phyloP scores from a whole-genome alignment of 345 rosid genomes.

The Eucalyptus marginata region DNA sequence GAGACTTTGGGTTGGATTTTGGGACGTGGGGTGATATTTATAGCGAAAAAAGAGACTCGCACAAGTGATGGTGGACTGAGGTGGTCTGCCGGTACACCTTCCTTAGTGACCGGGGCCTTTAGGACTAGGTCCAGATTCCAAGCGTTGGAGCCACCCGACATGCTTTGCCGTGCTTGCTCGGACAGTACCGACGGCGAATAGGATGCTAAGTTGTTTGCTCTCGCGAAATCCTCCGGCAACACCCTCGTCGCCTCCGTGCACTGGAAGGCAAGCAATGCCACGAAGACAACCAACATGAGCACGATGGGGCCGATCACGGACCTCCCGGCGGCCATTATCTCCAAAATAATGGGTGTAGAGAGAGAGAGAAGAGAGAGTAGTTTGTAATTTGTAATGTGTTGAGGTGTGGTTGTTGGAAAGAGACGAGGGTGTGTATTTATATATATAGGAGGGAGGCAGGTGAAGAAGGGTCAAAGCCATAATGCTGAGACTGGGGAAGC shows the following conservation, averaged over 20 bases:
- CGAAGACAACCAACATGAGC: background rate
- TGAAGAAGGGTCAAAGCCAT: background rate
- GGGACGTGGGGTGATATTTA: background rate
- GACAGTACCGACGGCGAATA: slow-evolving; percentile 1
- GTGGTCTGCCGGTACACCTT: background rate
- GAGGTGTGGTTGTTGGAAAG: background rate
- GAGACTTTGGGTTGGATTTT: background rate
- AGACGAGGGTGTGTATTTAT: background rate
- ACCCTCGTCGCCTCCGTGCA: background rate
- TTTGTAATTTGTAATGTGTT: background rate
- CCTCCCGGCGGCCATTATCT: background rate
- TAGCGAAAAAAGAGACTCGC: background rate
- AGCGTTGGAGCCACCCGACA: slow-evolving; percentile 15
- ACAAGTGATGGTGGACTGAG: background rate
- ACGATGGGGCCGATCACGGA: background rate
- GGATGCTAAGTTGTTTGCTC: slow-evolving; percentile 5
- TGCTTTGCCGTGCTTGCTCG: slow-evolving; percentile 5
- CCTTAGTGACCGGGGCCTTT: slow-evolving; percentile 20
- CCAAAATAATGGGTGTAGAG: background rate
- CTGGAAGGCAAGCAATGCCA: background rate
- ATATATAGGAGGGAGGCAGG: background rate
- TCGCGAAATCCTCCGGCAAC: background rate
- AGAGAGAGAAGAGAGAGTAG: background rate
- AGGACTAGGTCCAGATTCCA: slow-evolving; percentile 30
- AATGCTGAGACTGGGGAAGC: background rate